Evolutionary conservation across 768 basidiomycete species (phyloP), one percentile per base, ranked within the genome.

Genomic region (Multifurca ochricompacta): DNA sequence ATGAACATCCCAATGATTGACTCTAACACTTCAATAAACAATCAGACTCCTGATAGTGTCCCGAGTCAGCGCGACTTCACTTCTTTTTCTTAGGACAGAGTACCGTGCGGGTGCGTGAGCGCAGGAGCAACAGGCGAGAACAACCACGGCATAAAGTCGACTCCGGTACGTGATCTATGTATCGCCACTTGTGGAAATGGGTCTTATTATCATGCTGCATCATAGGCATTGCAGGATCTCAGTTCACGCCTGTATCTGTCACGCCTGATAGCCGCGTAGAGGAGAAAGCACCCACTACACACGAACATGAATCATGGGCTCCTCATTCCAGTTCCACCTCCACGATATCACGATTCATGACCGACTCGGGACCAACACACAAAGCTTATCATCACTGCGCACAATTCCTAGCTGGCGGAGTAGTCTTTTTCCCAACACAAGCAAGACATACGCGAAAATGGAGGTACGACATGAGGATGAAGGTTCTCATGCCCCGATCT

Each of bases 361-460:
- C 2, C 49, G 42, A 32, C 37, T 51, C 18, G 49, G 35, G 13
- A 32, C 44, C 8, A 56, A 28, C 5, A 31, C 19, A 34, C 51
- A 6, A n/a, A 52, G 50, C 27, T 14, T 42, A 3, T 25, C 55
- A 16, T 47, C 55, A 9, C 27, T 42, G 32, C 44, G 44, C 45
- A 52, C 55, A 3, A 31, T 36, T 14, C 32, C 50, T 27, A 52
- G 55, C 28, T 47, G 55, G 50, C 49, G 45, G 32, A 42, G 39
- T 16, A 18, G 39, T 28, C 39, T 19, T 52, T 2, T 21, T n/a
- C 49, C 37, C 7, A n/a, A 47, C 25, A 39, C 25, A 13, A 40
- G n/a, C 31, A 42, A 10, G 10, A 10, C 25, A 6, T 47, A 47
- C 28, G 11, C 45, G 19, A 41, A 36, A 42, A 35, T 52, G 9